Conservation (phyloP, 768 basidiomycete genomes). For the Udeniomyces megalosporus region DNA sequence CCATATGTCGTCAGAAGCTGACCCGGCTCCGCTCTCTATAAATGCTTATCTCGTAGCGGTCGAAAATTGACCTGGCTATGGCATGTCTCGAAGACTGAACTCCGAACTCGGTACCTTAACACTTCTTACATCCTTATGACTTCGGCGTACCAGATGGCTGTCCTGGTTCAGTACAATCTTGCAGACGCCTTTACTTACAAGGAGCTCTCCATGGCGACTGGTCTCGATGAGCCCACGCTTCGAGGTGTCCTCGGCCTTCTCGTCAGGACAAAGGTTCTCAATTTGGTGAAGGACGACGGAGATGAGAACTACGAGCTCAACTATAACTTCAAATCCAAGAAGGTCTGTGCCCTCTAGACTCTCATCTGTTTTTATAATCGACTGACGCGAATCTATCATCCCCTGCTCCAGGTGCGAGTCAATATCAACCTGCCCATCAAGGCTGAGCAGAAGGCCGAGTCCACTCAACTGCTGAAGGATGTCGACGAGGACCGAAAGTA, state of each 20-base stretch:
- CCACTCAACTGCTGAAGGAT: constrained; percentile 72
- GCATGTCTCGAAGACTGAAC: constrained; percentile 95
- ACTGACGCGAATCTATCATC: not conserved
- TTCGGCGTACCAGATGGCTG: constrained; percentile 84
- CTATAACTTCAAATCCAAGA: constrained; percentile 12
- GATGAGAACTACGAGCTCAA: constrained; percentile 17
- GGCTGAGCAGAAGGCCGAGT: constrained; percentile 83
- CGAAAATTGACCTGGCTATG: constrained; percentile 95
- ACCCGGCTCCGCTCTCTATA: not conserved
- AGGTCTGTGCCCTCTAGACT: not conserved
- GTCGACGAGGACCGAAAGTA: constrained; percentile 97
- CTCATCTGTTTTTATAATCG: not conserved
- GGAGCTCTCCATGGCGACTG: constrained; percentile 64
- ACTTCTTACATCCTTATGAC: constrained; percentile 96
- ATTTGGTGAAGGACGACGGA: constrained; percentile 9
- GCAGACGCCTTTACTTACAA: constrained; percentile 69
- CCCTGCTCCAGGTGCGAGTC: constrained; percentile 49
- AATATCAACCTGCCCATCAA: constrained; percentile 85
- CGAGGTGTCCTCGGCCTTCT: not conserved
- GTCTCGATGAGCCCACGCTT: constrained; percentile 6
- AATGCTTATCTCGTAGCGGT: constrained; percentile 38
- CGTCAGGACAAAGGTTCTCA: constrained; percentile 13
- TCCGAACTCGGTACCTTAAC: constrained; percentile 77
- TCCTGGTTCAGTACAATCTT: constrained; percentile 85
- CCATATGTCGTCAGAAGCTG: too few species aligned